Conservation (phyloP, 768 basidiomycete species). For the Clathrus columnatus region DNA sequence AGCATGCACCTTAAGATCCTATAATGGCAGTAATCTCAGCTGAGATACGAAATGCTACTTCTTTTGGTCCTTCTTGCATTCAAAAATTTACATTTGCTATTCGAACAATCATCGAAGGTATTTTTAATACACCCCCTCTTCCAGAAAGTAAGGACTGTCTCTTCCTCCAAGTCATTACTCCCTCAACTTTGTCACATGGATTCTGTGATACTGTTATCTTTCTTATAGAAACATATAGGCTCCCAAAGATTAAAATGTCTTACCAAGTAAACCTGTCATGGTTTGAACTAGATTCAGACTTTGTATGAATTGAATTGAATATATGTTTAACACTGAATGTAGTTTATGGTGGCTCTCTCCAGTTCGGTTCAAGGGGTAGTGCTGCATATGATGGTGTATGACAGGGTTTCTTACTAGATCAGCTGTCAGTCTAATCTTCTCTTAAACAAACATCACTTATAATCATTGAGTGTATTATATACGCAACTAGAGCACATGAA, state of each 20-base stretch:
- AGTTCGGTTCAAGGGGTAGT: neutral
- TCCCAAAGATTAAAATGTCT: neutral
- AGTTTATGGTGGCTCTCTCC: constrained; percentile 1
- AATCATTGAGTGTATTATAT: no score
- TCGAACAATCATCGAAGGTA: neutral
- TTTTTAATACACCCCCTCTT: constrained; percentile 2
- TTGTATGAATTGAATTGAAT: neutral
- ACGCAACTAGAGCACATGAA: no score
- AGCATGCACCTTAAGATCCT: no score
- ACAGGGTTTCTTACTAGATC: no score
- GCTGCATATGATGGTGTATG: constrained; percentile 2
- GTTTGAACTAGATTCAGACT: constrained; percentile 3
- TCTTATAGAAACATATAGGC: constrained; percentile 6
- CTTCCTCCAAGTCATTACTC: neutral
- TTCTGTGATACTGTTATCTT: neutral
- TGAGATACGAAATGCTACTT: neutral
- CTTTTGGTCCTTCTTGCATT: constrained; percentile 1
- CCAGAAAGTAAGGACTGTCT: constrained; percentile 7
- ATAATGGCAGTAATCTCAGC: neutral
- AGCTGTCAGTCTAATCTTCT: no score
- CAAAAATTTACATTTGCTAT: neutral
- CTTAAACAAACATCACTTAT: no score
- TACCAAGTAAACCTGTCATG: neutral
- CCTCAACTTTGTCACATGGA: neutral
- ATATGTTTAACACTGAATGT: neutral